Base-by-base conservation (phyloP, 495 filamentous ascomycete genomes). In the Penicillium turbatum region DNA sequence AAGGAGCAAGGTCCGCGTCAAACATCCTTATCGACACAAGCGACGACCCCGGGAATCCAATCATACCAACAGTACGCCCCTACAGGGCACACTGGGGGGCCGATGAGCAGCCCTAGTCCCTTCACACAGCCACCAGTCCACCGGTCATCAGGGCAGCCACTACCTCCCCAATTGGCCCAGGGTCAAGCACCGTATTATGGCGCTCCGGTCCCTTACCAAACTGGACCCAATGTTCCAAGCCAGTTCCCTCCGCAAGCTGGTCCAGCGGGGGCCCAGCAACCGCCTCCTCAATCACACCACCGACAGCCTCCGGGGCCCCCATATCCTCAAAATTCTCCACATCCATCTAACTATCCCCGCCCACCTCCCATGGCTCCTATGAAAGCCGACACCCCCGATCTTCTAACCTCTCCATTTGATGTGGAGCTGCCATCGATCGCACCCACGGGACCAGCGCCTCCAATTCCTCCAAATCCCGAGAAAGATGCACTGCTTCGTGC, bases 391-490 rank as follows among this genome's bases (percentile, higher is more conserved):
- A 83, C 86, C 0, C 79, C 82, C 1, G 85, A 95, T 61, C 79
- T 95, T 43, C 86, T 81, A 64, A 87, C 79, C 56, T 90, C 73
- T 53, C 83, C 75, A 51, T 89, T 86, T 54, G 82, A 85, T 43
- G 69, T 83, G 16, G 70, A 86, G 43, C 78, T 91, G 30, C 85
- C 89, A 10, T 72, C 73, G 19, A 69, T 75, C 42, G 69, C 82
- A 9, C 70, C 81, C 40, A 69, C 78, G 7, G 67, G 81, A 38
- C 77, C 84, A 27, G 83, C 88, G 0, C 92, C 92, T 0, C 92
- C 92, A 10, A 89, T 96, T 46, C 93, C 93, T 1, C 92, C 90
- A 1, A 98, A 98, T 66, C 93, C 93, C 6, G 90, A 98, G 72
- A 98, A 97, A 65, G 91, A 97, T 66, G 84, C 85, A 31, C 82